Evolutionary conservation across 129 eudicot genomes (phyloP), one percentile per base, ranked within the genome.

Genomic region (Smallanthus sonchifolius): DNA sequence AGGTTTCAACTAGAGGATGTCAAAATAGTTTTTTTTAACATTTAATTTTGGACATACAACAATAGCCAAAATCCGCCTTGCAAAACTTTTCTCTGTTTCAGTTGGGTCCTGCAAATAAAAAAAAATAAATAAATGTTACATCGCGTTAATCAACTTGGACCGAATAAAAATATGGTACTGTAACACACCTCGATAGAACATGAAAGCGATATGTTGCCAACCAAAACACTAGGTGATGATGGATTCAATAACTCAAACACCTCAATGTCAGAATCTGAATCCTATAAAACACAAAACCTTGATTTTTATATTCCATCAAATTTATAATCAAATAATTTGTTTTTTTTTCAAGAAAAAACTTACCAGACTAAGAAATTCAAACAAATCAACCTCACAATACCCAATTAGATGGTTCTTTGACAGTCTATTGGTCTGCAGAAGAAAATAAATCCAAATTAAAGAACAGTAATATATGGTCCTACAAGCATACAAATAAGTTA

Each of bases 71-170:
- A 93, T 84, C 32, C 96, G 93, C 67, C 86, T 83, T 43, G 88
- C 98, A 76, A 93, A 93, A 62, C 85, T 76, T 86, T 83, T 93
- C 76, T 90, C 92, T 54, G 97, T 93, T 83, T 93, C 97, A 63
- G 73, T 71, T 16, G 98, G 98, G 69, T 93, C 98, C 98, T 93
- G 85, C 51, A 67, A 78, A 69, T 47, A 42, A 67, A 71, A 9
- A 9, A 34, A 14, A 49, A 59, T 3, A 70, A 52, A 28, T 7
- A 44, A 35, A 74, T 10, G 61, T 72, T 4, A 59, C 40, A n/a
- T 3, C 36, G 30, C 61, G 16, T 55, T 45, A 74, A n/a, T 15
- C 28, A 20, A 16, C 42, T 7, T 57, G 51, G 15, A 38, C 37
- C n/a, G 15, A 49, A 52, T 7, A 17, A 67, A 65, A 48, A 59